Evolutionary conservation across 371 early-diverging fungal genomes (phyloP).

Genomic region (Apophysomyces variabilis): DNA sequence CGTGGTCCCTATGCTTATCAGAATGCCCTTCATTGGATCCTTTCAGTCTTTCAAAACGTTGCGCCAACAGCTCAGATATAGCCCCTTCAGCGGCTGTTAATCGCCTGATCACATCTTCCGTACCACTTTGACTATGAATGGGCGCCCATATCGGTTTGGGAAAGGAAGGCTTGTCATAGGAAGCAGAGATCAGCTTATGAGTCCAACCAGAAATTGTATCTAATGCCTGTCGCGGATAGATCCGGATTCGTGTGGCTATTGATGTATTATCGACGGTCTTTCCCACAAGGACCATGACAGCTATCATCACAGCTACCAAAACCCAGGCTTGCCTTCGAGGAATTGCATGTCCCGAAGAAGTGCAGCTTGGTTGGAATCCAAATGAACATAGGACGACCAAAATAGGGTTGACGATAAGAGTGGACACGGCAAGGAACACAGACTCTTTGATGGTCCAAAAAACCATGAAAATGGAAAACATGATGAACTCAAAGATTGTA

Average conservation of each 20-base stretch:
- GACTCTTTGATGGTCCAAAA: slow-evolving; percentile 20
- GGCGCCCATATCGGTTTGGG: neutral
- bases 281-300: neutral
- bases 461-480: slow-evolving; percentile 21
- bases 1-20: neutral
- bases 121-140: neutral
- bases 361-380: neutral
- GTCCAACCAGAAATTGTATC: neutral
- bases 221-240: too few relatives aligned
- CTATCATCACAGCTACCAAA: neutral
- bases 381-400: neutral
- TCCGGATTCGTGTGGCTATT: too few relatives aligned
- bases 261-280: too few relatives aligned
- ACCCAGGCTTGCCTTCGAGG: neutral
- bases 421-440: neutral
- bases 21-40: neutral
- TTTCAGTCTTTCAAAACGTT: neutral
- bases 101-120: neutral
- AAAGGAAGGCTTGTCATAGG: neutral
- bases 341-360: neutral
- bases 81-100: neutral
- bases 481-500: slow-evolving; percentile 13
- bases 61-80: neutral
- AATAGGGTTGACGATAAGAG: neutral
- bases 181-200: neutral